Evolutionary conservation across 768 basidiomycete genomes (phyloP), one percentile per base, ranked within the genome.

Genomic region (Hemileccinum impolitum): DNA sequence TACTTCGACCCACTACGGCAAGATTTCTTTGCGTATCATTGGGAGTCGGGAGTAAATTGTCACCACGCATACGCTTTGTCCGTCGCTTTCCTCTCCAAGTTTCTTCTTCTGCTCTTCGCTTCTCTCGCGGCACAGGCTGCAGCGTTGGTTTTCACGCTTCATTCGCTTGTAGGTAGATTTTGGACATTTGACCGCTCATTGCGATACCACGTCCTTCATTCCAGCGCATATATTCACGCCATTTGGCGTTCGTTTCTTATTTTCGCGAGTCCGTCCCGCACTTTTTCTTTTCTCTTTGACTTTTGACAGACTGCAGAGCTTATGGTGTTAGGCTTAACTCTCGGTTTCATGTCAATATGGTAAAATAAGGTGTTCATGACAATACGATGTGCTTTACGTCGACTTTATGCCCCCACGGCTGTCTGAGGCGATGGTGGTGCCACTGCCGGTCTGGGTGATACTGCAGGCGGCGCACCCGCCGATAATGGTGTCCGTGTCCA

Each of bases 401-500:
- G n/a, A n/a, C 13, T 28, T 69, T 48, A 75, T 44, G 72, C 74
- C 19, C 70, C 63, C 1, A 74, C 73, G 1, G 56, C 53, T 1
- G 57, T 58, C 54, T 62, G 62, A 26, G 64, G 58, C 0, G 62
- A 53, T 4, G 56, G 11, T 4, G 46, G n/a, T 5, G n/a, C 40
- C 10, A 54, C 23, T 0, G 34, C 57, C 3, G 26, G 47, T 30
- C 47, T 61, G 17, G 55, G 26, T 23, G 57, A 38, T 34, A 60
- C 39, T n/a, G 80, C 84, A 21, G 79, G 64, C 3, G 86, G 85
- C 15, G 90, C 87, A 28, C 86, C 88, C 4, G 59, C 54, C 0
- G 84, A 71, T 41, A 92, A 70, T 5, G 81, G 76, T 11, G 73
- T 72, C 49, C 82, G 75, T 21, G 90, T 90, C 90, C 90, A 93